phyloP scores from a whole-genome alignment of 331 rosid genomes.

The Malus hybrid region DNA sequence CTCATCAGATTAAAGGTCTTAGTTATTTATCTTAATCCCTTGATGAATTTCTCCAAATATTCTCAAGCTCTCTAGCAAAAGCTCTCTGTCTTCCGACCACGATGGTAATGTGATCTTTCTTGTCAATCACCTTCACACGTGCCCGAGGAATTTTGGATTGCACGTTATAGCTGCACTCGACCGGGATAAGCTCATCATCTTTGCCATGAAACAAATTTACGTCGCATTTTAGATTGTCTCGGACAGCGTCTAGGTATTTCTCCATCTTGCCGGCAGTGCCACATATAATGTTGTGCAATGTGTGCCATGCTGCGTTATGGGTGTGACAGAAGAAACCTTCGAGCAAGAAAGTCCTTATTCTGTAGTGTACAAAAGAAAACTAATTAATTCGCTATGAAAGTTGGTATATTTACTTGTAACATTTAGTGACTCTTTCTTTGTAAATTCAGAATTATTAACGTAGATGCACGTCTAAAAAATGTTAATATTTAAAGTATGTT shows the following conservation, averaged over 20 bases:
- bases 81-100: slow-evolving; percentile 75
- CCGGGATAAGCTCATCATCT: slow-evolving; percentile 76
- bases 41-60: slow-evolving; percentile 58
- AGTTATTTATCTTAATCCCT: not conserved
- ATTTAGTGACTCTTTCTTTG: not conserved
- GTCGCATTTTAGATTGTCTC: slow-evolving; percentile 44
- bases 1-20: not conserved
- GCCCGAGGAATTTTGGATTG: slow-evolving; percentile 60
- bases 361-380: slow-evolving; percentile 10
- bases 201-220: slow-evolving; percentile 71
- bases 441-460: too few species aligned
- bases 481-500: not conserved
- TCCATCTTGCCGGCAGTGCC: slow-evolving; percentile 74
- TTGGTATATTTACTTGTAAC: not conserved
- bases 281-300: slow-evolving; percentile 84
- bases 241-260: slow-evolving; percentile 39
- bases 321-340: slow-evolving; percentile 94
- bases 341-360: slow-evolving; percentile 64
- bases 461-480: not conserved
- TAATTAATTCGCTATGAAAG: not conserved
- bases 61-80: slow-evolving; percentile 74
- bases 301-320: slow-evolving; percentile 98
- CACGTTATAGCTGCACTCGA: slow-evolving; percentile 67
- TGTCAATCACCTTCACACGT: slow-evolving; percentile 45
- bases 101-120: slow-evolving; percentile 86